Percentiles rank a stretch among this genome's conserved stretches.
phyloP scores from a whole-genome alignment of 495 filamentous ascomycete genomes.

The Pseudomonodictys pantanalensis region DNA sequence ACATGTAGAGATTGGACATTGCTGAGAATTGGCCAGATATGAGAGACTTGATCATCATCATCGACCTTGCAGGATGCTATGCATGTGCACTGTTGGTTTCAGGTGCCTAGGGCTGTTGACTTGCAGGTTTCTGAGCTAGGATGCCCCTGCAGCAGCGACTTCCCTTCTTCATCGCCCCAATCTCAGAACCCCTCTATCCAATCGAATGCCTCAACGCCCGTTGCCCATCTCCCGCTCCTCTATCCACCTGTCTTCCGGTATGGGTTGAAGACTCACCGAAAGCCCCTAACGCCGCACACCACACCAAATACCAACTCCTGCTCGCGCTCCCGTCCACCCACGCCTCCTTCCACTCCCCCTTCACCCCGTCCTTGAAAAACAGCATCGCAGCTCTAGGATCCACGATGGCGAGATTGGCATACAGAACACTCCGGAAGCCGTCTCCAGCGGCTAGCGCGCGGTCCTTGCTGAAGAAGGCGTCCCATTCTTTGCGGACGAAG shows the following conservation, averaged over 20 bases:
- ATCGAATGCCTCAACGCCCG: not conserved
- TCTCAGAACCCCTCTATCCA: not conserved
- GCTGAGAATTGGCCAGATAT: too few species aligned
- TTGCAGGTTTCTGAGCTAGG: too few species aligned
- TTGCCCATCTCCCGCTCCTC: not conserved
- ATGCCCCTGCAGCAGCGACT: too few species aligned
- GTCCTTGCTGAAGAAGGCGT: slow-evolving; percentile 64
- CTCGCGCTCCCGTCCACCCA: slow-evolving; percentile 85
- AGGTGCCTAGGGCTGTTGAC: too few species aligned
- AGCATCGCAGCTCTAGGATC: slow-evolving; percentile 66
- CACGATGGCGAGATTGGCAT: slow-evolving; percentile 74
- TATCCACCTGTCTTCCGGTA: slow-evolving; percentile 5
- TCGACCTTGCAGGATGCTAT: too few species aligned
- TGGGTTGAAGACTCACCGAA: too few species aligned
- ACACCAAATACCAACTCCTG: slow-evolving; percentile 84
- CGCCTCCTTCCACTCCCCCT: slow-evolving; percentile 55
- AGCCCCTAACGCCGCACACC: slow-evolving; percentile 57
- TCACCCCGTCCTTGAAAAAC: slow-evolving; percentile 62
- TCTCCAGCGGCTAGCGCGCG: slow-evolving; percentile 58
- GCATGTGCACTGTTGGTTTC: too few species aligned
- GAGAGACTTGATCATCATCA: too few species aligned
- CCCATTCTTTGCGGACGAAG: slow-evolving; percentile 86
- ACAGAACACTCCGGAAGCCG: slow-evolving; percentile 84
- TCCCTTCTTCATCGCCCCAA: not conserved
- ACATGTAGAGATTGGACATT: too few species aligned